Percentiles rank a stretch among this genome's conserved stretches.
These are phyloP conservation scores for Erysimum pusillum DNA, from an alignment of 441 rosid genomes.

Conservation along the genomic window DNA sequence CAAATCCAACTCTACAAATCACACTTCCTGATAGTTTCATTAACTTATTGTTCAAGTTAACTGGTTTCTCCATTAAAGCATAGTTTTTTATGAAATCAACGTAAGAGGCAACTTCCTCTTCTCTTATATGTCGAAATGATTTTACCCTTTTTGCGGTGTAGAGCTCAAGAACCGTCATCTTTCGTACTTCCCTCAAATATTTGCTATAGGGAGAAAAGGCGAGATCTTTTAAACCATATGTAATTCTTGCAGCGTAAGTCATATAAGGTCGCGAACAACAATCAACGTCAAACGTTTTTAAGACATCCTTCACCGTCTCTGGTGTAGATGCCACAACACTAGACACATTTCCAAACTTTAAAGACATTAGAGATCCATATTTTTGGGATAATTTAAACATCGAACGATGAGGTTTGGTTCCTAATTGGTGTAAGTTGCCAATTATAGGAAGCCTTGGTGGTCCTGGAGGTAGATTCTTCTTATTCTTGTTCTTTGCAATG, in stretches of 20 bases:
- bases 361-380: slow-evolving; percentile 38
- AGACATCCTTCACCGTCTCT: slow-evolving; percentile 30
- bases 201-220: slow-evolving; percentile 26
- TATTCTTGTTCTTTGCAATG: slow-evolving; percentile 14
- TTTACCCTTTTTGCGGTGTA: slow-evolving; percentile 37
- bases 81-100: slow-evolving; percentile 2
- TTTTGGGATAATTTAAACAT: slow-evolving; percentile 27
- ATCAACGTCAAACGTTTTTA: slow-evolving; percentile 33
- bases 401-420: slow-evolving; percentile 35
- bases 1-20: slow-evolving; percentile 23
- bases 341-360: slow-evolving; percentile 32
- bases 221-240: slow-evolving; percentile 29
- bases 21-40: not conserved
- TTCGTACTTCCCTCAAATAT: slow-evolving; percentile 42
- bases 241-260: slow-evolving; percentile 31
- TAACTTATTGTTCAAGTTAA: slow-evolving; percentile 10
- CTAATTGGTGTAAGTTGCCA: slow-evolving; percentile 46
- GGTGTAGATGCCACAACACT: slow-evolving; percentile 36
- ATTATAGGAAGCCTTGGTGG: slow-evolving; percentile 42
- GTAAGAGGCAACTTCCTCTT: slow-evolving; percentile 31
- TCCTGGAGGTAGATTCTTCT: slow-evolving; percentile 22
- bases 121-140: slow-evolving; percentile 37
- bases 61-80: not conserved
- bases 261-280: slow-evolving; percentile 39
- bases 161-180: slow-evolving; percentile 38